These are phyloP conservation scores for Henckelia pumila DNA, from an alignment of 257 asterid species.

Conservation along the genomic window DNA sequence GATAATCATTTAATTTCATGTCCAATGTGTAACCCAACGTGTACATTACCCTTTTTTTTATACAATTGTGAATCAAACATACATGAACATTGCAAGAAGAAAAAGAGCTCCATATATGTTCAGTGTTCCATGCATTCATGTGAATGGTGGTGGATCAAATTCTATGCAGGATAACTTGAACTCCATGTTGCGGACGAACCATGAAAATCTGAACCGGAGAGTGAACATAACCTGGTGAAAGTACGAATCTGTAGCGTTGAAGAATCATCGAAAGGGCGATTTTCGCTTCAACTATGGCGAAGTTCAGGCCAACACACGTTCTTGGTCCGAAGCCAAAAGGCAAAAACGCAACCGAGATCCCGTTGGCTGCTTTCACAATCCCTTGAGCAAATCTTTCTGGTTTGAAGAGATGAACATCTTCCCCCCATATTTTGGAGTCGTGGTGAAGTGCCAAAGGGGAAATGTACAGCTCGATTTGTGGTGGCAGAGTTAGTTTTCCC, in stretches of 20 bases:
- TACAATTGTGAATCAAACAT: too few relatives aligned
- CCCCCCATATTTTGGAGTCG: not conserved
- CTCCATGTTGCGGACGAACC: slow-evolving; percentile 39
- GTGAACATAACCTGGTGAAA: slow-evolving; percentile 38
- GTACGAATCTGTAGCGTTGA: slow-evolving; percentile 24
- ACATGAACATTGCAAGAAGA: not conserved
- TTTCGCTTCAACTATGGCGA: slow-evolving; percentile 34
- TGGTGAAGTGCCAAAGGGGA: not conserved
- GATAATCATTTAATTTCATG: too few relatives aligned
- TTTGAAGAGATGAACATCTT: not conserved
- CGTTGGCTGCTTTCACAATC: not conserved
- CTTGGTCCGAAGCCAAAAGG: slow-evolving; percentile 45
- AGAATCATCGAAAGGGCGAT: slow-evolving; percentile 38
- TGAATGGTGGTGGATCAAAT: slow-evolving; percentile 9
- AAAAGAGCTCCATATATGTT: not conserved
- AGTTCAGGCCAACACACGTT: slow-evolving; percentile 39
- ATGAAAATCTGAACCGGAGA: slow-evolving; percentile 34
- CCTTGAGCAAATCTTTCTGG: not conserved
- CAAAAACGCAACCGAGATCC: not conserved
- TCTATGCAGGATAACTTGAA: slow-evolving; percentile 29
- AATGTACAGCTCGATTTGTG: not conserved
- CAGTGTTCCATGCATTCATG: not conserved
- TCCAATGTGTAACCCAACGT: too few relatives aligned
- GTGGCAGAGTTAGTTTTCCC: not conserved
- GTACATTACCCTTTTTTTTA: too few relatives aligned